Percentiles rank a stretch among this genome's conserved stretches.
Evolutionary conservation across 2,329 filamentous ascomycete genomes (phyloP).

Genomic region (Fusarium siculi): DNA sequence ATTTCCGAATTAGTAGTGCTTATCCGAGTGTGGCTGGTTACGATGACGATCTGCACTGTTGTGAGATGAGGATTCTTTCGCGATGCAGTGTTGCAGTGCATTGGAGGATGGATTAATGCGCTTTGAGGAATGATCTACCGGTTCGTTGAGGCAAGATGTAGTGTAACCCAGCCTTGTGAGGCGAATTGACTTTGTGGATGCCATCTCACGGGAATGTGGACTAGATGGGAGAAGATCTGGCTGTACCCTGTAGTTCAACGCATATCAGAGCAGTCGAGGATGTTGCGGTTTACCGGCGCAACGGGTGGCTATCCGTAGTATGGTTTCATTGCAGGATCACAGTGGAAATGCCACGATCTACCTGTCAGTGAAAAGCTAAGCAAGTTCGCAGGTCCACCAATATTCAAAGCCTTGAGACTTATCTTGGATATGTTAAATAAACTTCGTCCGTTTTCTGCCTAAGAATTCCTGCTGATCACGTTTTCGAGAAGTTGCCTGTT

Average conservation of each 20-base stretch:
- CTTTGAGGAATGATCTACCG: slow-evolving; percentile 17
- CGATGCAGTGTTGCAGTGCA: slow-evolving; percentile 25
- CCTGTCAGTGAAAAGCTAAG: too few relatives aligned
- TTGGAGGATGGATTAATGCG: neutral
- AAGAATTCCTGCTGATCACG: too few relatives aligned
- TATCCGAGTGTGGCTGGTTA: slow-evolving; percentile 2
- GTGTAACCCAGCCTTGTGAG: slow-evolving; percentile 22
- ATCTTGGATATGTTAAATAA: too few relatives aligned
- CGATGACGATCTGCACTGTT: slow-evolving; percentile 3
- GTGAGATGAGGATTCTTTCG: neutral
- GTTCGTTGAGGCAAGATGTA: neutral
- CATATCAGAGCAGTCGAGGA: neutral
- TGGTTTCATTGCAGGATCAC: neutral
- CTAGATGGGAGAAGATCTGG: neutral
- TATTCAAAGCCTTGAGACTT: too few relatives aligned
- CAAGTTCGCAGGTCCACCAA: too few relatives aligned
- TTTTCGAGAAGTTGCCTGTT: too few relatives aligned
- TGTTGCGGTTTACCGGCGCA: neutral
- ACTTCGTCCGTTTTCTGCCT: too few relatives aligned
- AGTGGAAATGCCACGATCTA: too few relatives aligned
- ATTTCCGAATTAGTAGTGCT: neutral
- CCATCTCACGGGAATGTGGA: neutral
- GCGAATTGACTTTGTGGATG: slow-evolving; percentile 2
- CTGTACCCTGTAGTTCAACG: neutral
- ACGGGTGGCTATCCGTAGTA: accelerated